These are phyloP conservation scores for Aspergillus persii DNA, from an alignment of 2,329 filamentous ascomycete genomes.

Conservation along the genomic window DNA sequence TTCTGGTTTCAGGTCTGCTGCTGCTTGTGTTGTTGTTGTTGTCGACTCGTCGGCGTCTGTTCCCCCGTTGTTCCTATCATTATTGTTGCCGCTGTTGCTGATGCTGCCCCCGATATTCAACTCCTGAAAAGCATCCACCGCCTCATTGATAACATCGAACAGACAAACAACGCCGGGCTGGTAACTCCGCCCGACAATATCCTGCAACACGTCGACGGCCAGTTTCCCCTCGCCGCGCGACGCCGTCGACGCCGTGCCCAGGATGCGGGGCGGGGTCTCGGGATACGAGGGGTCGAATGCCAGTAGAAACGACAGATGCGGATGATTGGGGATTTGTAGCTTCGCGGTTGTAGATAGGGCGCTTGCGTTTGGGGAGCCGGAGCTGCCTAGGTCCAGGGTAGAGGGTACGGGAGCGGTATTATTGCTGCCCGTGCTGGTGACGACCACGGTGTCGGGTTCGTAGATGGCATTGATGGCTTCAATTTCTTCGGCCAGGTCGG, in stretches of 20 bases:
- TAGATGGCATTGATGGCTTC: constrained; percentile 58
- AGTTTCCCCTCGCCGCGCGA: constrained; percentile 69
- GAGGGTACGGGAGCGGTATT: constrained; percentile 21
- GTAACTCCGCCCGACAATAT: constrained; percentile 67
- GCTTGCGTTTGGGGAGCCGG: constrained; percentile 14
- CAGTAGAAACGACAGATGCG: constrained; percentile 49
- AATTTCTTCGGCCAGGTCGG: constrained; percentile 47
- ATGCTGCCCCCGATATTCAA: constrained; percentile 44
- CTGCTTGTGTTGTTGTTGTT: not conserved
- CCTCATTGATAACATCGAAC: constrained; percentile 81
- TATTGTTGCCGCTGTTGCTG: constrained; percentile 23
- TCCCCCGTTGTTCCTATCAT: constrained; percentile 15
- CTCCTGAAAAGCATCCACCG: constrained; percentile 52
- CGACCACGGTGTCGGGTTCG: constrained; percentile 60
- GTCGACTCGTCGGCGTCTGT: constrained; percentile 10
- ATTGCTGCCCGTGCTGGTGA: constrained; percentile 15
- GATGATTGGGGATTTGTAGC: constrained; percentile 65
- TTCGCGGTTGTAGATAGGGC: constrained; percentile 47
- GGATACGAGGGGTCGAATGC: constrained; percentile 75
- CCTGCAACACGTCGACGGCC: constrained; percentile 66
- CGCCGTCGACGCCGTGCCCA: constrained; percentile 76
- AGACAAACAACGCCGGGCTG: constrained; percentile 75
- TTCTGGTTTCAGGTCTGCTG: constrained; percentile 12
- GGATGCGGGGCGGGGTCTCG: constrained; percentile 65
- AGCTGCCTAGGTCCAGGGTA: constrained; percentile 28